phyloP scores from a whole-genome alignment of 2,329 filamentous ascomycete genomes.

The Alternaria metachromatica region DNA sequence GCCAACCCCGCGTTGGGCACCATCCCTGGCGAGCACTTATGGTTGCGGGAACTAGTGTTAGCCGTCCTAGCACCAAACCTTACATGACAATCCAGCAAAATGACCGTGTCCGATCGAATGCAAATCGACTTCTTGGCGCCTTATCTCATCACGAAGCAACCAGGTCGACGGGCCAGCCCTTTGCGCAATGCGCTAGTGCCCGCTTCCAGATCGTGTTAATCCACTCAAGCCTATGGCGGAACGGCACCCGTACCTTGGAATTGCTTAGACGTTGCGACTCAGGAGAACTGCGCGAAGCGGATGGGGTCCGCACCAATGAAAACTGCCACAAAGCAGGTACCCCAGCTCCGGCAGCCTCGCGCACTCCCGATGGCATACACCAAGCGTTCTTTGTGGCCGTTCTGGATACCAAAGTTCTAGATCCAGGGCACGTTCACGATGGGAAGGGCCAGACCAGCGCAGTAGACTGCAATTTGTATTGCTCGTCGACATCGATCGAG shows the following conservation, averaged over 20 bases:
- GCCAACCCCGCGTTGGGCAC: not conserved
- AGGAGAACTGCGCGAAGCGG: not conserved
- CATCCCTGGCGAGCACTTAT: not conserved
- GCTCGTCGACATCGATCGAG: not conserved
- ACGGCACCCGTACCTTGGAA: not conserved
- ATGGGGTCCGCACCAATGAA: not conserved
- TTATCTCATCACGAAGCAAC: not conserved
- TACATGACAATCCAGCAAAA: not conserved
- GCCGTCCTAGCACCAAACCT: not conserved
- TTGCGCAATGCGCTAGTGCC: not conserved
- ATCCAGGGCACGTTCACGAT: not conserved
- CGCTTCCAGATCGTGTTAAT: not conserved
- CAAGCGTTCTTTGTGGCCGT: not conserved
- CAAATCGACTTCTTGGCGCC: not conserved
- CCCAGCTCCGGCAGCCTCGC: not conserved
- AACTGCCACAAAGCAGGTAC: not conserved
- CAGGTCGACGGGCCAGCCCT: not conserved
- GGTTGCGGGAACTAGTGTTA: not conserved
- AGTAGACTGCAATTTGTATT: not conserved
- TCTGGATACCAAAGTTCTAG: not conserved
- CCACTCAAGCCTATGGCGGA: not conserved
- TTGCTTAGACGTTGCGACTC: not conserved
- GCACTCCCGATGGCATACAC: not conserved
- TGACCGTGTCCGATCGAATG: not conserved
- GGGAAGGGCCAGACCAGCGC: not conserved